phyloP scores from a whole-genome alignment of 2,329 filamentous ascomycete species.

The Hypoxylon sp. region DNA sequence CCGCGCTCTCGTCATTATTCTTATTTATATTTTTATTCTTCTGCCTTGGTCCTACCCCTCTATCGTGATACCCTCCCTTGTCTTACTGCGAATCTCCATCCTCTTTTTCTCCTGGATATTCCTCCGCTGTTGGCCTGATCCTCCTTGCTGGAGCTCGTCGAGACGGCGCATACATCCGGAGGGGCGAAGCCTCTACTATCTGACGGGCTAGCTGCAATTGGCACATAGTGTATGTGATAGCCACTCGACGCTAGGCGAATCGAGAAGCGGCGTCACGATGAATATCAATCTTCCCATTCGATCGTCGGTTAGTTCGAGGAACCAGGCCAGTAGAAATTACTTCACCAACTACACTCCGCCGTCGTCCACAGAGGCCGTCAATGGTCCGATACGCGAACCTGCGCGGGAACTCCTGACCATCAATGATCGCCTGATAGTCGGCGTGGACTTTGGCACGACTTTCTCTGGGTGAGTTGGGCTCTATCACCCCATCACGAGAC shows the following conservation, averaged over 20 bases:
- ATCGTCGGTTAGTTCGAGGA: slow-evolving; percentile 56
- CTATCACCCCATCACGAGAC: background rate
- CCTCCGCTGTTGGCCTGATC: slow-evolving; percentile 4
- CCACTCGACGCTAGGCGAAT: slow-evolving; percentile 10
- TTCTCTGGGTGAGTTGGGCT: slow-evolving; percentile 71
- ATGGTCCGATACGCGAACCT: slow-evolving; percentile 66
- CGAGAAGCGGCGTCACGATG: slow-evolving; percentile 47
- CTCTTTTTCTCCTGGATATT: slow-evolving; percentile 4
- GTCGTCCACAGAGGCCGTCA: slow-evolving; percentile 68
- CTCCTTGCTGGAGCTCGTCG: slow-evolving; percentile 1
- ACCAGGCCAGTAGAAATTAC: slow-evolving; percentile 64
- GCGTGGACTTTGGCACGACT: slow-evolving; percentile 85
- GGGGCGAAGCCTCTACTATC: background rate
- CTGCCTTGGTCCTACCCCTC: background rate
- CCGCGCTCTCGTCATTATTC: slow-evolving; percentile 1
- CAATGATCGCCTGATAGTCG: slow-evolving; percentile 75
- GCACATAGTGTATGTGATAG: slow-evolving; percentile 18
- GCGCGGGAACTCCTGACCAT: slow-evolving; percentile 59
- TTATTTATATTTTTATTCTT: slow-evolving; percentile 3
- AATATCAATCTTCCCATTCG: slow-evolving; percentile 62
- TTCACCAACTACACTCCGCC: slow-evolving; percentile 63
- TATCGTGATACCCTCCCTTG: background rate
- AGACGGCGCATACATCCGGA: slow-evolving; percentile 9
- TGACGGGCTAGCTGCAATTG: background rate
- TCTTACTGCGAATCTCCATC: background rate